phyloP scores from a whole-genome alignment of 2,329 filamentous ascomycete genomes.

The Ascochyta koolunga region DNA sequence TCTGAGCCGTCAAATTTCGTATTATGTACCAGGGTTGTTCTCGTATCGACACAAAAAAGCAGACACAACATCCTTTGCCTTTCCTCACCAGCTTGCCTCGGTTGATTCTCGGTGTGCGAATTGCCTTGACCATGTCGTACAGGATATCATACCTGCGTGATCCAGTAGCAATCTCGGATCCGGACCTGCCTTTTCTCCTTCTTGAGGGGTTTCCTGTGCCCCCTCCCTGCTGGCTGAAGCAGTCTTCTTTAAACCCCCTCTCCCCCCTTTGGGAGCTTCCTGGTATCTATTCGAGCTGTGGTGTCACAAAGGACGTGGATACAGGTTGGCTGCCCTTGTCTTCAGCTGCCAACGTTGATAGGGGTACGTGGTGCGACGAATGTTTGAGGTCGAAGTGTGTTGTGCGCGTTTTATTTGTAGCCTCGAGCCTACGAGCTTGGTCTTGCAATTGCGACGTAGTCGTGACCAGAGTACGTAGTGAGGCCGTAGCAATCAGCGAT shows the following conservation, averaged over 20 bases:
- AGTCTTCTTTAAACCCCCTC: background rate
- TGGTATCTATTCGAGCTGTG: background rate
- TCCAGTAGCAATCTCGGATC: too few relatives aligned
- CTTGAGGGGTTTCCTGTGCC: background rate
- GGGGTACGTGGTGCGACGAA: too few relatives aligned
- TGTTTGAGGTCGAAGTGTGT: too few relatives aligned
- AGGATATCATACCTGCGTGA: background rate
- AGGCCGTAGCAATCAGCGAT: too few relatives aligned
- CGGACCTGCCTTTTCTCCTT: background rate
- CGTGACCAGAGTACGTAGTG: too few relatives aligned
- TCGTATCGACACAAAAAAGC: slow-evolving; percentile 15
- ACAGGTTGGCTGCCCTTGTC: too few relatives aligned
- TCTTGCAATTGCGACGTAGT: too few relatives aligned
- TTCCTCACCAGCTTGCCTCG: background rate
- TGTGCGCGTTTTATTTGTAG: too few relatives aligned
- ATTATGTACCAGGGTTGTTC: slow-evolving; percentile 1
- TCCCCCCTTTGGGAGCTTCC: background rate
- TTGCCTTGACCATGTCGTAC: too few relatives aligned
- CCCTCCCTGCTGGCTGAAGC: background rate
- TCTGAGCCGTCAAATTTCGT: slow-evolving; percentile 5
- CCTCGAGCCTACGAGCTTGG: too few relatives aligned
- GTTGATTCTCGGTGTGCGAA: background rate
- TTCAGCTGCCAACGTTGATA: too few relatives aligned
- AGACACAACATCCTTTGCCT: background rate
- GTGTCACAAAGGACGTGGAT: too few relatives aligned